These are phyloP conservation scores for Fusarium nematophilum DNA, from an alignment of 2,329 filamentous ascomycete genomes.

Conservation along the genomic window DNA sequence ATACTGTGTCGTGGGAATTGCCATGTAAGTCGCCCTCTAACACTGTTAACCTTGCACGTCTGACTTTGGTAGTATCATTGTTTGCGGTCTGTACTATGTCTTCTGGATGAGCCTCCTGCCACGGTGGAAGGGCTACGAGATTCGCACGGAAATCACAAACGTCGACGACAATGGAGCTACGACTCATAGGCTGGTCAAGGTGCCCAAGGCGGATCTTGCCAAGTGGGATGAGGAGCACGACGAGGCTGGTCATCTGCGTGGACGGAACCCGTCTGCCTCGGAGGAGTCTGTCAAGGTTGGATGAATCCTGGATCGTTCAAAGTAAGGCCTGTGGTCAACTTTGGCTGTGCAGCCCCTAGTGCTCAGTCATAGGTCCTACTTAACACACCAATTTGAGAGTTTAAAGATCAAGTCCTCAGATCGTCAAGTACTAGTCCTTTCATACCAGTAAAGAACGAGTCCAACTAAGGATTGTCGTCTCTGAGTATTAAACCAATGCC, in stretches of 20 bases:
- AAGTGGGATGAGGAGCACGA: slow-evolving; percentile 71
- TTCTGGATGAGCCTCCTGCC: slow-evolving; percentile 69
- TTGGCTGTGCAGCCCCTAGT: too few species aligned
- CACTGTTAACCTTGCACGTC: fast-evolving
- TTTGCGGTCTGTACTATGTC: slow-evolving; percentile 69
- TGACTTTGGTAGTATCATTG: slow-evolving; percentile 53
- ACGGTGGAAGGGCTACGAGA: slow-evolving; percentile 60
- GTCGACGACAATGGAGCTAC: slow-evolving; percentile 55
- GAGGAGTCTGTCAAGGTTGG: neutral
- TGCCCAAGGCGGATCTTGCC: slow-evolving; percentile 61
- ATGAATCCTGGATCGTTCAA: too few species aligned
- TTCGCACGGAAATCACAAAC: slow-evolving; percentile 66
- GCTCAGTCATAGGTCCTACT: too few species aligned
- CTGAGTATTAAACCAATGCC: too few species aligned
- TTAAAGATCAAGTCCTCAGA: too few species aligned
- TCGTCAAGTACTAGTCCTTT: too few species aligned
- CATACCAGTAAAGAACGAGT: too few species aligned
- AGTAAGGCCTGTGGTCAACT: too few species aligned
- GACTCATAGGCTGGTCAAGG: slow-evolving; percentile 61
- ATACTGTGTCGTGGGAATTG: slow-evolving; percentile 73
- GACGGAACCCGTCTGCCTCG: neutral
- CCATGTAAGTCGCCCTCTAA: slow-evolving; percentile 61
- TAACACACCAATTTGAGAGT: too few species aligned
- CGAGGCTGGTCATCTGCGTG: slow-evolving; percentile 48
- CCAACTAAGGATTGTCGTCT: too few species aligned